A percentile compares a stretch with the other conserved stretches of the same genome.
phyloP scores from a whole-genome alignment of 2,329 filamentous ascomycete genomes.

The Dothiorella sarmentorum region DNA sequence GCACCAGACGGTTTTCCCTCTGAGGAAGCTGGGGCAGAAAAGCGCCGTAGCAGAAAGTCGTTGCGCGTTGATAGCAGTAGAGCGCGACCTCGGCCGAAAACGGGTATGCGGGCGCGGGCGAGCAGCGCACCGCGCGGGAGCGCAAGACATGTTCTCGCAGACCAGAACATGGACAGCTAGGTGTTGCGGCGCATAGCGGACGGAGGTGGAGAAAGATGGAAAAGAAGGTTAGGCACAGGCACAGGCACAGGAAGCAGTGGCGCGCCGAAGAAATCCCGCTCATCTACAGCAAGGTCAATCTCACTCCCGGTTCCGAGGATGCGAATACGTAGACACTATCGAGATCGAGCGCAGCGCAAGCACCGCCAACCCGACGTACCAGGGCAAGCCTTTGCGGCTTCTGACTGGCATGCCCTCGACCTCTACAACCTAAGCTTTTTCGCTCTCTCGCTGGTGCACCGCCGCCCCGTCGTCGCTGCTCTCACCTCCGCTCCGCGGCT shows the following conservation, averaged over 20 bases:
- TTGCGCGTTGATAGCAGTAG: not conserved
- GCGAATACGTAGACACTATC: constrained; percentile 10
- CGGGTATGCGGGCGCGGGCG: not conserved
- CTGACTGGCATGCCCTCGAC: not conserved
- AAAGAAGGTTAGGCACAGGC: not conserved
- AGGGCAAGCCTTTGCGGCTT: constrained; percentile 10
- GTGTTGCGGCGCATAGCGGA: not conserved
- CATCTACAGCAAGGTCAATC: not conserved
- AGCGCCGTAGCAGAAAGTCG: not conserved
- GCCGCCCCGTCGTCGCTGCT: not conserved
- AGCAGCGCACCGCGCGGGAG: not conserved
- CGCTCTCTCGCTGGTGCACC: not conserved
- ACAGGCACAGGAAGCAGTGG: not conserved
- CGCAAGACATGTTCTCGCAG: not conserved
- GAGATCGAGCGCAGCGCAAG: constrained; percentile 7
- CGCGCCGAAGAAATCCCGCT: not conserved
- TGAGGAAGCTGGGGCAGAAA: not conserved
- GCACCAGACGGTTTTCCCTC: too few relatives aligned
- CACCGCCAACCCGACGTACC: not conserved
- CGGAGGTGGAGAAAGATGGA: not conserved
- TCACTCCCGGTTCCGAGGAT: constrained; percentile 6
- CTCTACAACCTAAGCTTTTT: not conserved
- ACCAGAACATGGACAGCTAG: not conserved
- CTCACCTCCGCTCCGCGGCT: constrained; percentile 6
- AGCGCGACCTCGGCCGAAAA: not conserved